Evolutionary conservation across 2,329 filamentous ascomycete genomes (phyloP), one percentile per base, ranked within the genome.

Genomic region (Aschersonia sp.): DNA sequence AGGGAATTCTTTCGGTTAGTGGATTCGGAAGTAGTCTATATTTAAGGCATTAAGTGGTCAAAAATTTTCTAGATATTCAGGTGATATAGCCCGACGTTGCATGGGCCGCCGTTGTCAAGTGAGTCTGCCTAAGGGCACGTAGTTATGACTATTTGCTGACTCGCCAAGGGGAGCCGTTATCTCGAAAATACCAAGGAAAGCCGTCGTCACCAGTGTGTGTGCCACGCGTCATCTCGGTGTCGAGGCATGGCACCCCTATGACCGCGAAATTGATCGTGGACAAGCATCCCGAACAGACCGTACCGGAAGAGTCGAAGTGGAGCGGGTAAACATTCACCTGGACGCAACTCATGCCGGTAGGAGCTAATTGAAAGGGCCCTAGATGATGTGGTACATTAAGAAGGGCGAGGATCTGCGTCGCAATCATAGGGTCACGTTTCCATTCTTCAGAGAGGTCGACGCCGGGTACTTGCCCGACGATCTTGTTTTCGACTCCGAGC

Each of bases 61-160:
- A 11, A 12, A 45, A 40, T 12, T 49, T 49, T 32, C 22, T 32
- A 14, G 12, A 4, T n/a, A 49, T 49, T 10, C 8, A 49, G 11
- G 48, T 47, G 8, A 31, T 49, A 1, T 45, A 49, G 14, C 48
- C 45, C 2, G 10, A 45, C 3, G 48, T 47, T 35, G 48, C 48
- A 6, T 49, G 48, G 48, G 48, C 45, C 32, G 48, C 48, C 12
- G 40, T 49, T 29, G 48, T 49, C 4, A 47, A 47, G 48, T 49
- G 32, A 43, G 45, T 46, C 30, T 4, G 40, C 14, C 14, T 31
- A 2, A 22, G 22, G 22, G 2, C 22, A 22, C 29, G 5, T 2
- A 6, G 12, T 29, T 1, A 12, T 5, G 12, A 30, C 9, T 5
- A 14, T 6, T 7, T 37, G 30, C 43, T 37, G 30, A 45, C 29